These are phyloP conservation scores for Suillus variegatus DNA, from an alignment of 768 basidiomycete genomes.

Conservation along the genomic window DNA sequence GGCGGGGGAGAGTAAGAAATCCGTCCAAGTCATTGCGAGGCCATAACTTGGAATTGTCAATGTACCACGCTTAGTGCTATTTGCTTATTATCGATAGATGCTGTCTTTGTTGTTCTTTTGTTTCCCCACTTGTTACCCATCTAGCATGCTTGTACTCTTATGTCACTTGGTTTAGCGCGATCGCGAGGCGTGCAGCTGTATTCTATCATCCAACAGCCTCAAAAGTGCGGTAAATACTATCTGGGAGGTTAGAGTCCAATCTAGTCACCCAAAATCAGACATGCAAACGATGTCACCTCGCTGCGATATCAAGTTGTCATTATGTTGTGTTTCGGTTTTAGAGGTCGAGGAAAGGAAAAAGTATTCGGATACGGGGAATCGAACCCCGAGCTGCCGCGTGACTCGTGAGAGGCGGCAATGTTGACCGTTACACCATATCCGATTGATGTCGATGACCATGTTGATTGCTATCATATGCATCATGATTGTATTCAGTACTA, in stretches of 20 bases:
- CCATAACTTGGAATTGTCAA: neutral
- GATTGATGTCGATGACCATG: constrained; percentile 7
- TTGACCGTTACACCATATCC: constrained; percentile 70
- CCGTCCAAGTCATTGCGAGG: neutral
- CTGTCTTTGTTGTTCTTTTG: constrained; percentile 9
- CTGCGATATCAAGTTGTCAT: neutral
- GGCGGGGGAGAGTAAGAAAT: constrained; percentile 51
- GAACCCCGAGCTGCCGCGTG: constrained; percentile 47
- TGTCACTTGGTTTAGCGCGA: constrained; percentile 9
- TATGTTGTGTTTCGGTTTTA: neutral
- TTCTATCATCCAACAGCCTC: neutral
- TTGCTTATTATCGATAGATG: constrained; percentile 12
- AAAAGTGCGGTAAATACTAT: neutral
- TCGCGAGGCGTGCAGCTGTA: neutral
- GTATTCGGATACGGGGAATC: constrained; percentile 28
- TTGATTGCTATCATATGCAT: too few species aligned
- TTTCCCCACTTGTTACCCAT: constrained; percentile 5
- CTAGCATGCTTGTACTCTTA: constrained; percentile 12
- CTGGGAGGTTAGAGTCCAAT: neutral
- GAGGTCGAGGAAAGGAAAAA: neutral
- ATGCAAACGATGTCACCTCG: neutral
- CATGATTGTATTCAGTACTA: too few species aligned
- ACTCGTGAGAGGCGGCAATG: constrained; percentile 66
- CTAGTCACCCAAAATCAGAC: neutral
- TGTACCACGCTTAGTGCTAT: constrained; percentile 10